phyloP scores from a whole-genome alignment of 2,329 filamentous ascomycete genomes.

The Trichophaea hybrida region DNA sequence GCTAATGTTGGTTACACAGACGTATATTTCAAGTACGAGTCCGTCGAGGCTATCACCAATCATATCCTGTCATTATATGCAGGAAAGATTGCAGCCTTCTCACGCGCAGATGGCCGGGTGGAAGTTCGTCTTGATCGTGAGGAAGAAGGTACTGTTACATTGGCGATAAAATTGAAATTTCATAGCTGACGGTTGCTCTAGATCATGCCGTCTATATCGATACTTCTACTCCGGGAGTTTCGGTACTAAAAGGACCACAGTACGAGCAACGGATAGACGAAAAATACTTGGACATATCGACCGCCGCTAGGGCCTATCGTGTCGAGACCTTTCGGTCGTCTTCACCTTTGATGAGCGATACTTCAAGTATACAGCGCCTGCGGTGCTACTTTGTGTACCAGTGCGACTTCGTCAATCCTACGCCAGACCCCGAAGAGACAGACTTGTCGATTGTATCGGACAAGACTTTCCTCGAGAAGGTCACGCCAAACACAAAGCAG shows the following conservation, averaged over 20 bases:
- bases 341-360: conserved; percentile 54
- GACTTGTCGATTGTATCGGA: conserved; percentile 85
- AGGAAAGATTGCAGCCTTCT: conserved; percentile 86
- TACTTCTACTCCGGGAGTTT: conserved; percentile 78
- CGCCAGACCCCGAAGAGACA: conserved; percentile 62
- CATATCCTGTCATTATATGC: conserved; percentile 95
- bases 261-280: conserved; percentile 89
- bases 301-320: conserved; percentile 61
- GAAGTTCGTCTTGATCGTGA: conserved; percentile 96
- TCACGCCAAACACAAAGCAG: conserved; percentile 85
- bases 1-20: conserved; percentile 16
- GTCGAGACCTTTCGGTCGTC: conserved; percentile 95
- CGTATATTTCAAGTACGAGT: conserved; percentile 28
- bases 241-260: conserved; percentile 60
- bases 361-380: conserved; percentile 62
- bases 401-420: conserved; percentile 70
- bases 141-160: conserved; percentile 34
- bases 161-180: background rate
- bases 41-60: conserved; percentile 62
- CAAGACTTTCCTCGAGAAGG: conserved; percentile 87
- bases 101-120: conserved; percentile 80
- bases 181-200: conserved; percentile 23
- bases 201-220: conserved; percentile 99
- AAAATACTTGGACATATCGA: conserved; percentile 79
- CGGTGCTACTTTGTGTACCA: conserved; percentile 99